phyloP scores from a whole-genome alignment of 164 flowering plant genomes.

The Taxillus chinensis region DNA sequence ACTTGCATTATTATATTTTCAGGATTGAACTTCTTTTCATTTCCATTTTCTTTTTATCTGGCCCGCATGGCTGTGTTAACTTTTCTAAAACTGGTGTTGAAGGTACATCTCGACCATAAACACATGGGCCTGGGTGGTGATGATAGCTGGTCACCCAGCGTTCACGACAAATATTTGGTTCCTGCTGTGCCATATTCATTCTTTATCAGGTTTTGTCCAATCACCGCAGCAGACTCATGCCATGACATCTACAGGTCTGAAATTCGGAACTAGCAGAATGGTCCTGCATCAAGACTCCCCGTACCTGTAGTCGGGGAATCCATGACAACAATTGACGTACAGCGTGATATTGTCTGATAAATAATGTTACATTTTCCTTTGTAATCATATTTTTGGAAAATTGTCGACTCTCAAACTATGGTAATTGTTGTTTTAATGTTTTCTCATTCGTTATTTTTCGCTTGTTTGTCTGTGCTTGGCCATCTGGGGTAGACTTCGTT shows the following conservation, averaged over 20 bases:
- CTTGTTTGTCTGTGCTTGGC: no score
- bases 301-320: no score
- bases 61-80: no score
- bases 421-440: no score
- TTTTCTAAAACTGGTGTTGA: slow-evolving; percentile 1
- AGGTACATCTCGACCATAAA: slow-evolving; percentile 98
- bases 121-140: slow-evolving; percentile 99
- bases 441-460: no score
- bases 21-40: neutral
- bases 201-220: slow-evolving; percentile 54
- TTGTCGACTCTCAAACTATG: no score
- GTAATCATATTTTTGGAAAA: no score
- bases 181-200: slow-evolving; percentile 74
- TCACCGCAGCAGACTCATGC: slow-evolving; percentile 38
- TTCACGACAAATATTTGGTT: slow-evolving; percentile 68
- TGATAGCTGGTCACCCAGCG: slow-evolving; percentile 96
- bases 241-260: slow-evolving; percentile 46
- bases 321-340: no score
- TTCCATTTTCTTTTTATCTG: neutral
- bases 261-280: slow-evolving; percentile 19
- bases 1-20: no score
- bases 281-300: neutral
- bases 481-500: no score
- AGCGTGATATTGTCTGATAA: no score
- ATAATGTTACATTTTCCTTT: no score